Evolutionary conservation across 169 alveolate genomes (phyloP).

Genomic region (Eimeria necatrix): DNA sequence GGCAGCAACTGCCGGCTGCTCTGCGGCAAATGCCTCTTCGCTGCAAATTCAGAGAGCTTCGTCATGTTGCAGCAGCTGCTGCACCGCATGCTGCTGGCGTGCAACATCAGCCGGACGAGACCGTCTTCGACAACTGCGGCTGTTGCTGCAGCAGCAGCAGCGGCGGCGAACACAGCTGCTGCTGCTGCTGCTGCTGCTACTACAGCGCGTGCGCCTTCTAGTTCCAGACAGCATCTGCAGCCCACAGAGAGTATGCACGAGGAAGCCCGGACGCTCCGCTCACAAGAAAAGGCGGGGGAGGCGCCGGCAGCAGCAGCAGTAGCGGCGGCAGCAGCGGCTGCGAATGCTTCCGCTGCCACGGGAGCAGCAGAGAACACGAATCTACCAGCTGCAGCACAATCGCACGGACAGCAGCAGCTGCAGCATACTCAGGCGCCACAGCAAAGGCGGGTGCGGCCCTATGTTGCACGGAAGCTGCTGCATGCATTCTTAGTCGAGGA

Average conservation of each 20-base stretch:
- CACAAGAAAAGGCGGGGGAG: background rate
- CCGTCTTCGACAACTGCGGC: slow-evolving; percentile 52
- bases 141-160: slow-evolving; percentile 63
- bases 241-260: background rate
- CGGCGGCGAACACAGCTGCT: background rate
- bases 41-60: slow-evolving; percentile 50
- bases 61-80: slow-evolving; percentile 70
- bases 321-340: slow-evolving; percentile 38
- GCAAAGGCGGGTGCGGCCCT: slow-evolving; percentile 45
- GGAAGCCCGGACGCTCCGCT: background rate
- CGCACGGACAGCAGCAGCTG: slow-evolving; percentile 65
- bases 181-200: slow-evolving; percentile 67
- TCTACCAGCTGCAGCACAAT: background rate
- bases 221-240: slow-evolving; percentile 42
- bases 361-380: background rate
- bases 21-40: slow-evolving; percentile 57
- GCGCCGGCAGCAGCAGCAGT: slow-evolving; percentile 62
- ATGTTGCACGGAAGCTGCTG: slow-evolving; percentile 53
- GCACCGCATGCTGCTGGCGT: slow-evolving; percentile 72
- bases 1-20: slow-evolving; percentile 61
- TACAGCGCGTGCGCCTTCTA: background rate
- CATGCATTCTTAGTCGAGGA: slow-evolving; percentile 58
- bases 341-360: background rate
- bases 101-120: slow-evolving; percentile 60
- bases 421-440: slow-evolving; percentile 24